A percentile compares a stretch with the other conserved stretches of the same genome.
phyloP scores from a whole-genome alignment of 2,329 filamentous ascomycete genomes.

The Xenoacremonium recifei region DNA sequence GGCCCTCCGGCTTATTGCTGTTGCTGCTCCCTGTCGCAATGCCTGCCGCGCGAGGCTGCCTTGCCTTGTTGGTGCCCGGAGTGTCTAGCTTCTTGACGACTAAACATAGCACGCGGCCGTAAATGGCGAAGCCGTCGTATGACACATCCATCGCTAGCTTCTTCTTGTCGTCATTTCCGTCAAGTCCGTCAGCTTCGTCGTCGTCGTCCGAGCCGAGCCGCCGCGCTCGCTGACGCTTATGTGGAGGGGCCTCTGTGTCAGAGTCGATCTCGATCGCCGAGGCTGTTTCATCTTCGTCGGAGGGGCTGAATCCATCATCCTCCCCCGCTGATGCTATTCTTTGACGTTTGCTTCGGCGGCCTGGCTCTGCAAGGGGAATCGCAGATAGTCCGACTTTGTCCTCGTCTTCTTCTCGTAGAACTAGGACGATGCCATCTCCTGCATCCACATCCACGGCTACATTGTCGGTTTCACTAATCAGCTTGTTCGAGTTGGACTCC shows the following conservation, averaged over 20 bases:
- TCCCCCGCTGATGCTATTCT: slow-evolving; percentile 22
- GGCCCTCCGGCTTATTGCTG: slow-evolving; percentile 42
- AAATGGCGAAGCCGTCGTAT: slow-evolving; percentile 95
- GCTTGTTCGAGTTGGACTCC: slow-evolving; percentile 60
- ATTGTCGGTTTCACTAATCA: slow-evolving; percentile 56
- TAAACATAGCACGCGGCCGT: slow-evolving; percentile 87
- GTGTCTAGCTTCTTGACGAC: slow-evolving; percentile 78
- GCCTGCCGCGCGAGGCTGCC: slow-evolving; percentile 28
- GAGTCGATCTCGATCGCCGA: slow-evolving; percentile 38
- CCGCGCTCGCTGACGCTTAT: slow-evolving; percentile 43
- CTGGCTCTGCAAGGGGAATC: slow-evolving; percentile 28
- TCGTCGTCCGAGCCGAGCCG: slow-evolving; percentile 25
- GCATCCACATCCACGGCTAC: slow-evolving; percentile 53
- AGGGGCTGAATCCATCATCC: slow-evolving; percentile 28
- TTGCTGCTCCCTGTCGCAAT: slow-evolving; percentile 27
- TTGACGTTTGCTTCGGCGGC: slow-evolving; percentile 28
- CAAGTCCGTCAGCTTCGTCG: slow-evolving; percentile 30
- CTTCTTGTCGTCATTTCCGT: slow-evolving; percentile 73
- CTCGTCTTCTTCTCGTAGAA: slow-evolving; percentile 51
- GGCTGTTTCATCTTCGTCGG: slow-evolving; percentile 34
- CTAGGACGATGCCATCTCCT: slow-evolving; percentile 30
- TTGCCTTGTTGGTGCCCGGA: slow-evolving; percentile 47
- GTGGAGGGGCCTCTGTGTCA: slow-evolving; percentile 40
- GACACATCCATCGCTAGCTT: slow-evolving; percentile 82
- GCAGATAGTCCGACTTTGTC: slow-evolving; percentile 33